Evolutionary conservation across 345 rosid species (phyloP).

Genomic region (Salix exigua): DNA sequence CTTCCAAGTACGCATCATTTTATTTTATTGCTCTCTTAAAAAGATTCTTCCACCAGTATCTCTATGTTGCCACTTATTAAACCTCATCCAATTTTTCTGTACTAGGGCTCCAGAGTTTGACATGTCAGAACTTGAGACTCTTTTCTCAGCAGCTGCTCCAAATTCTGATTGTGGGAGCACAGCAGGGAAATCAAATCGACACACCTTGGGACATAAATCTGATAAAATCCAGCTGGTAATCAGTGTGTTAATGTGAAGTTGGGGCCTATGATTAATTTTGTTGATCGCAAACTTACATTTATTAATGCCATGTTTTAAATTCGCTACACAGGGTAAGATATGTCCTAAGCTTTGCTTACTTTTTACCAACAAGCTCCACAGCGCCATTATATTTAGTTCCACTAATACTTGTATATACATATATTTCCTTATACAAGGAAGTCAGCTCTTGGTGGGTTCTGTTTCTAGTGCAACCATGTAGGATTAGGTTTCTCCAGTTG

Average conservation of each 20-base stretch:
- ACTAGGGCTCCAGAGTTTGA: conserved; percentile 80
- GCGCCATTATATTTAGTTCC: not conserved
- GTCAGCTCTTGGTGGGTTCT: not conserved
- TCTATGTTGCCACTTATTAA: conserved; percentile 3
- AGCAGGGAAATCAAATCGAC: conserved; percentile 49
- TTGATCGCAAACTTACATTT: not conserved
- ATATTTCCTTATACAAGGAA: not conserved
- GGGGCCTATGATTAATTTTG: not conserved
- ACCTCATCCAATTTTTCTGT: conserved; percentile 19
- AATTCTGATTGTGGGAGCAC: conserved; percentile 38
- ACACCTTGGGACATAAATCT: conserved; percentile 42
- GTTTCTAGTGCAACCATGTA: not conserved
- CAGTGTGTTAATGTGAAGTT: conserved; percentile 7
- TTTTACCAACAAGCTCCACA: not conserved
- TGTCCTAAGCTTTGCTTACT: not conserved
- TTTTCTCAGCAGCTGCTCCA: conserved; percentile 62
- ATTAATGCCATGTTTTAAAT: not conserved
- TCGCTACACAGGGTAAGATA: not conserved
- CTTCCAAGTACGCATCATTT: conserved; percentile 46
- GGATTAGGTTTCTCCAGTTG: not conserved
- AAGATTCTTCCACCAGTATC: not conserved
- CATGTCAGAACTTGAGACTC: conserved; percentile 72
- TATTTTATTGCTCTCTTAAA: conserved; percentile 4
- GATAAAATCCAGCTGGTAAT: conserved; percentile 90
- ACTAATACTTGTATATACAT: not conserved